A percentile compares a stretch with the other conserved stretches of the same genome.
Conservation (phyloP, 2,329 filamentous ascomycete species). For the Oidium heveae region DNA sequence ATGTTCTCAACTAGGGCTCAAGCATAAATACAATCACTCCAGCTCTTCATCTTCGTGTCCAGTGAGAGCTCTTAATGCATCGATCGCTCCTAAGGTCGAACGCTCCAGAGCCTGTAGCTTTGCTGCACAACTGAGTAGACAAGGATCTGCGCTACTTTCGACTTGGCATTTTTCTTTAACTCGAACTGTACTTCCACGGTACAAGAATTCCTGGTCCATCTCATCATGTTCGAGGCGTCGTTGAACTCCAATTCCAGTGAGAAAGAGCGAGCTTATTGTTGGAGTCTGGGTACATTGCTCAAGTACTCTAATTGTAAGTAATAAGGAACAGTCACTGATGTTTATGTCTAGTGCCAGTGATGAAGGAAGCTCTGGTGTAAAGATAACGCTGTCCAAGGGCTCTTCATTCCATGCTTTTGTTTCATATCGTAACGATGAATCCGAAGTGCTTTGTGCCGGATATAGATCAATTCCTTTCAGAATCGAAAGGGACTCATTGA, state of each 20-base stretch:
- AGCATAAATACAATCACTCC: background rate
- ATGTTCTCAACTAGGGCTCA: too few relatives aligned
- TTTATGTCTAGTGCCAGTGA: conserved; percentile 51
- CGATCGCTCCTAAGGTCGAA: conserved; percentile 40
- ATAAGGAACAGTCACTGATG: conserved; percentile 43
- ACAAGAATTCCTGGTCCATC: conserved; percentile 51
- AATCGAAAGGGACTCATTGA: conserved; percentile 24
- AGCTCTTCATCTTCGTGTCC: conserved; percentile 16
- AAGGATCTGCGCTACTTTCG: conserved; percentile 53
- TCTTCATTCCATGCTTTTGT: conserved; percentile 1
- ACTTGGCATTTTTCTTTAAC: conserved; percentile 78
- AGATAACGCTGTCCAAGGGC: conserved; percentile 11
- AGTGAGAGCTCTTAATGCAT: conserved; percentile 57
- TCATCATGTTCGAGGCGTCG: conserved; percentile 52
- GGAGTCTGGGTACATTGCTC: conserved; percentile 36
- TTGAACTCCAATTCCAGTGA: conserved; percentile 39
- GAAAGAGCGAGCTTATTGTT: conserved; percentile 40
- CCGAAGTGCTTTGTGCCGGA: background rate
- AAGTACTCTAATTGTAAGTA: conserved; percentile 43
- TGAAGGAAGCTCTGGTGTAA: conserved; percentile 34
- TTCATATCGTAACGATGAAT: background rate
- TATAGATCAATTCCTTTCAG: conserved; percentile 26
- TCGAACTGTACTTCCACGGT: conserved; percentile 33
- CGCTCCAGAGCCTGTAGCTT: conserved; percentile 61
- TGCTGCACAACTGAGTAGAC: conserved; percentile 55